Evolutionary conservation across 306 rosid genomes (phyloP), one percentile per base, ranked within the genome.

Genomic region (Cercis canadensis): DNA sequence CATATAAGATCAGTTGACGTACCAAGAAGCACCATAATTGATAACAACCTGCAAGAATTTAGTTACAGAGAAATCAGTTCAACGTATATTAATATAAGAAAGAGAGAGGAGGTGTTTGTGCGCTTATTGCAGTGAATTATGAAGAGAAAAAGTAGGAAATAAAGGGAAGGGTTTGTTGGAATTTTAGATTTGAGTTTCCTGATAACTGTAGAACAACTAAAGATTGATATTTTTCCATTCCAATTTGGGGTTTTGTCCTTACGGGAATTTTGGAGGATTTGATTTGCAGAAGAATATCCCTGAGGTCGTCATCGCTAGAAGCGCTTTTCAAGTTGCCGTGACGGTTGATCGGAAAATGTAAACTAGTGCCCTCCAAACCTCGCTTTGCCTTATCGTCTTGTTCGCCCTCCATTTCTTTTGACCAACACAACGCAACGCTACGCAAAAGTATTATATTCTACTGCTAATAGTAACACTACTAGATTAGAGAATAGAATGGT

Each of bases 21-120:
- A 88, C 97, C 97, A 90, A 33, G 98, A 85, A 6, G 97, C 98
- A 4, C 98, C 97, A 37, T 93, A 93, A 63, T 88, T 90, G 88
- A 93, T 87, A 40, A 90, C 97, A 41, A 94, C 89, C 97, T 93
- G 96, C 82, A 73, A 74, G 2, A 71, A 65, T 29, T 53, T 6
- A 11, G 62, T 4, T 34, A 57, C 34, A 73, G 13, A 19, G 37
- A 70, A 71, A 49, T 54, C 13, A 69, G 50, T 39, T 1, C 29
- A 24, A 24, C 29, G 29, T 3, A 3, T 3, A 24, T 24, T 24
- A 24, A 1, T 24, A 24, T n/a, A 24, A 1, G 29, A 1, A 24
- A 24, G 29, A 24, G 3, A 24, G 29, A 24, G 29, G 29, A 3
- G 2, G 3, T 24, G 29, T 24, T 3, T 24, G 29, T 24, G 29